Percentiles rank a stretch among this genome's conserved stretches.
Evolutionary conservation across 2,329 filamentous ascomycete species (phyloP).

Genomic region (Talaromyces marneffei): DNA sequence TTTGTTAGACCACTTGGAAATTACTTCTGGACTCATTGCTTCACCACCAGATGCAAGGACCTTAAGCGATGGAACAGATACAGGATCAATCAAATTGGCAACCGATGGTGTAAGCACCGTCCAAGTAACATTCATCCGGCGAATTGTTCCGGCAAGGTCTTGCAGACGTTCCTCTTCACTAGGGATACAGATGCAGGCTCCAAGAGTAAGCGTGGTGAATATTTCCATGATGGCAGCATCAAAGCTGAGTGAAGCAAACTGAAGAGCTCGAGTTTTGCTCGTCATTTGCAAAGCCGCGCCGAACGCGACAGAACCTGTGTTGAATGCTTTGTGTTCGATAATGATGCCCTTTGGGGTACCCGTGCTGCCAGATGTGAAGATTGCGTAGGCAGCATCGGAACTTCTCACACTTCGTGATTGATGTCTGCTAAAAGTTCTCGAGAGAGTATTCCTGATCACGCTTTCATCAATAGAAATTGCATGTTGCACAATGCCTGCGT

Average conservation of each 20-base stretch:
- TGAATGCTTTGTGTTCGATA: conserved; percentile 56
- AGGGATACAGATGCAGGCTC: conserved; percentile 57
- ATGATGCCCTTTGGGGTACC: conserved; percentile 53
- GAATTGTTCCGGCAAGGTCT: conserved; percentile 36
- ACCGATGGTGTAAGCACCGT: conserved; percentile 53
- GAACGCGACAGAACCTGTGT: conserved; percentile 51
- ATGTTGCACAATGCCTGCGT: conserved; percentile 25
- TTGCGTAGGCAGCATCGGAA: conserved; percentile 49
- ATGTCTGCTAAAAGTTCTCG: conserved; percentile 16
- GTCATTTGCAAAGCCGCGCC: conserved; percentile 47
- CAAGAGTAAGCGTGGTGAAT: conserved; percentile 50
- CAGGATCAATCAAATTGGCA: conserved; percentile 40
- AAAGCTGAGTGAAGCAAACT: conserved; percentile 52
- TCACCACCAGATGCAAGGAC: conserved; percentile 41
- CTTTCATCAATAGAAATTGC: conserved; percentile 30
- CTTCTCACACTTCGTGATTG: conserved; percentile 17
- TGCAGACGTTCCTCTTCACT: conserved; percentile 40
- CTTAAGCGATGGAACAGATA: conserved; percentile 28
- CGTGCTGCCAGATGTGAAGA: conserved; percentile 55
- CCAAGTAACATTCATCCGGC: conserved; percentile 51
- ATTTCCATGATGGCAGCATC: conserved; percentile 52
- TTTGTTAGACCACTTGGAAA: conserved; percentile 12
- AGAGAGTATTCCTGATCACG: conserved; percentile 23
- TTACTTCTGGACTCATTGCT: conserved; percentile 35
- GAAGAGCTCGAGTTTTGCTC: conserved; percentile 54